Evolutionary conservation across 2,329 filamentous ascomycete species (phyloP).

Genomic region (Tolypocladium cylindrosporum): DNA sequence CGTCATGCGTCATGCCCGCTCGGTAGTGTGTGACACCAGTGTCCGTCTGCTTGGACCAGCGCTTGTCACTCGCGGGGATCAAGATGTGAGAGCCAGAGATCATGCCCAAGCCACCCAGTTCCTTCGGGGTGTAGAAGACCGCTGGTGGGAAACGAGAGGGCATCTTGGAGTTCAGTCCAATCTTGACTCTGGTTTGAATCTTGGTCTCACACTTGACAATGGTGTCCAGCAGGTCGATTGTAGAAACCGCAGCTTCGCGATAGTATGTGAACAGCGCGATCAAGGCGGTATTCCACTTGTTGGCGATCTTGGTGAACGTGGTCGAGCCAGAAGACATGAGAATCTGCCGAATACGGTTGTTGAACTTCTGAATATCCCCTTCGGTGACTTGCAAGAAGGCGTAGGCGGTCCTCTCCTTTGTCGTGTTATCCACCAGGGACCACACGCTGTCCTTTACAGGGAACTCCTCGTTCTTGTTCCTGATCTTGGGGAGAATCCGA

Average conservation of each 20-base stretch:
- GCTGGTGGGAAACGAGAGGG: conserved; percentile 95
- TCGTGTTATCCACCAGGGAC: conserved; percentile 93
- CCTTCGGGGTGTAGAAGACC: conserved; percentile 98
- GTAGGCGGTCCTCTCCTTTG: conserved; percentile 93
- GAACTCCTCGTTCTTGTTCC: conserved; percentile 94
- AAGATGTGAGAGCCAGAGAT: conserved; percentile 97
- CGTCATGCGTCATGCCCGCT: conserved; percentile 95
- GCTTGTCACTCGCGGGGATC: conserved; percentile 94
- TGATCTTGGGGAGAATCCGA: conserved; percentile 86
- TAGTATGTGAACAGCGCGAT: conserved; percentile 99
- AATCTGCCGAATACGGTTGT: conserved; percentile 96
- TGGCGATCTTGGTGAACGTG: conserved; percentile 98
- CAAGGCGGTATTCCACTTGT: conserved; percentile 98
- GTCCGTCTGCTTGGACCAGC: conserved; percentile 97
- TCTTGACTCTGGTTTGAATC: conserved; percentile 98
- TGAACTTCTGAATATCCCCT: conserved; percentile 97
- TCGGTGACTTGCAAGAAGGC: conserved; percentile 97
- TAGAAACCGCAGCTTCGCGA: conserved; percentile 92
- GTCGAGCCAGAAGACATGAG: conserved; percentile 99
- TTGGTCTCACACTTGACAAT: conserved; percentile 99
- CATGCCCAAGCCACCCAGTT: conserved; percentile 94
- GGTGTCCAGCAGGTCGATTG: conserved; percentile 85
- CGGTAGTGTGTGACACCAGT: conserved; percentile 95
- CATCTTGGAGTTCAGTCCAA: conserved; percentile 98
- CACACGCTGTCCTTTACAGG: conserved; percentile 96